A percentile compares a stretch with the other conserved stretches of the same genome.
phyloP scores from a whole-genome alignment of 1,139 yeast species.

The Sugiyamaella japonica region DNA sequence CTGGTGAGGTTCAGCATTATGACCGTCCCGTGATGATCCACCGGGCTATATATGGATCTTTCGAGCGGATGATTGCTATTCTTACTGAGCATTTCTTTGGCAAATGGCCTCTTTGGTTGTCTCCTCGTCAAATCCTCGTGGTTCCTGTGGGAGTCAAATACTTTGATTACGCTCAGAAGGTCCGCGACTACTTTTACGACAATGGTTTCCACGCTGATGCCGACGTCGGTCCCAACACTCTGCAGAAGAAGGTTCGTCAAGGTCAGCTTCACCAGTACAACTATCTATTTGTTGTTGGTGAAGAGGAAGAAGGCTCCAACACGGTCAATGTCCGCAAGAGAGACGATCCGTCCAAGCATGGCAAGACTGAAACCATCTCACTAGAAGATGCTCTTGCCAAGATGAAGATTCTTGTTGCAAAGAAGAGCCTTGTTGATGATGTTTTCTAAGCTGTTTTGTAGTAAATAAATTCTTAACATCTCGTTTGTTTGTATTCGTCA shows the following conservation, averaged over 20 bases:
- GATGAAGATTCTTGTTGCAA: conserved; percentile 45
- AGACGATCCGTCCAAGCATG: conserved; percentile 82
- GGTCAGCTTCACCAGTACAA: conserved; percentile 93
- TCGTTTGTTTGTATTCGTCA: background rate
- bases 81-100: conserved; percentile 97
- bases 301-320: conserved; percentile 73
- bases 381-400: conserved; percentile 70
- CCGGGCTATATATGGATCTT: conserved; percentile 96
- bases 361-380: conserved; percentile 79
- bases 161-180: conserved; percentile 80
- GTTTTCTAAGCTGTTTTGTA: conserved; percentile 22
- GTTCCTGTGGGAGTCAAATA: conserved; percentile 95
- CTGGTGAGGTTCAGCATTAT: conserved; percentile 27
- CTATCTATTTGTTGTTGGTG: conserved; percentile 95
- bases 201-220: conserved; percentile 86
- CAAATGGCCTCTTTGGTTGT: conserved; percentile 99
- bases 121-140: conserved; percentile 93
- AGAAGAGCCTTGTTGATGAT: conserved; percentile 27
- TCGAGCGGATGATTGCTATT: conserved; percentile 97
- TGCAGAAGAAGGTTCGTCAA: conserved; percentile 94
- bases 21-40: conserved; percentile 94
- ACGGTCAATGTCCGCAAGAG: conserved; percentile 92
- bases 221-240: conserved; percentile 89
- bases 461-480: background rate
- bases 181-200: conserved; percentile 65